phyloP scores from a whole-genome alignment of 345 rosid species.

The Adansonia digitata region DNA sequence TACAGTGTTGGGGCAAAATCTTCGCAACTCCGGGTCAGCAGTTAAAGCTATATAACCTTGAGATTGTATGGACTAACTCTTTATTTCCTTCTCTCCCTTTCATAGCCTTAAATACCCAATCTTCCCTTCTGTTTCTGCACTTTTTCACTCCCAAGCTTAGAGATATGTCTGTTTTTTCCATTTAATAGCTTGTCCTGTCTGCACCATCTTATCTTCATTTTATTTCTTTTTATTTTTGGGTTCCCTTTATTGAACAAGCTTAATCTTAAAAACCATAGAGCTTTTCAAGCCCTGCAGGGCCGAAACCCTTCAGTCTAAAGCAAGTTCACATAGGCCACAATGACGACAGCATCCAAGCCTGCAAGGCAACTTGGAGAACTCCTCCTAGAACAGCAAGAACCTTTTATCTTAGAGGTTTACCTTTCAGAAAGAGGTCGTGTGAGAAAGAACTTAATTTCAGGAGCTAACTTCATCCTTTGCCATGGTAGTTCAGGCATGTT shows the following conservation, averaged over 20 bases:
- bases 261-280: too few species aligned
- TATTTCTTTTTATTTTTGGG: neutral
- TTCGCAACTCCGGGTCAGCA: neutral
- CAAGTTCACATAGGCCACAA: conserved; percentile 23
- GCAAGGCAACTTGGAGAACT: conserved; percentile 42
- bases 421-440: conserved; percentile 36
- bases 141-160: conserved; percentile 26
- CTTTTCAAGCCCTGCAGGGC: conserved; percentile 12
- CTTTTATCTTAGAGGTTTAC: conserved; percentile 40
- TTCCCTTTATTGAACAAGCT: too few species aligned
- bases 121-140: conserved; percentile 9
- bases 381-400: conserved; percentile 58
- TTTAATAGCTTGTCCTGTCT: conserved; percentile 17
- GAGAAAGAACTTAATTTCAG: conserved; percentile 18
- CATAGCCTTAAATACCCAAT: conserved; percentile 20
- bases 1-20: neutral
- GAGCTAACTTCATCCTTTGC: neutral
- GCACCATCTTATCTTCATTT: conserved; percentile 6
- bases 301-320: neutral
- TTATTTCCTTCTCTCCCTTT: neutral
- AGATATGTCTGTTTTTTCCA: conserved; percentile 28
- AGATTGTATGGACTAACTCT: neutral
- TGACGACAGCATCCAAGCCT: conserved; percentile 13
- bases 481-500: conserved; percentile 20
- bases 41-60: conserved; percentile 6